phyloP scores from a whole-genome alignment of 139 green algal species.

The Spirogloea muscicola region DNA sequence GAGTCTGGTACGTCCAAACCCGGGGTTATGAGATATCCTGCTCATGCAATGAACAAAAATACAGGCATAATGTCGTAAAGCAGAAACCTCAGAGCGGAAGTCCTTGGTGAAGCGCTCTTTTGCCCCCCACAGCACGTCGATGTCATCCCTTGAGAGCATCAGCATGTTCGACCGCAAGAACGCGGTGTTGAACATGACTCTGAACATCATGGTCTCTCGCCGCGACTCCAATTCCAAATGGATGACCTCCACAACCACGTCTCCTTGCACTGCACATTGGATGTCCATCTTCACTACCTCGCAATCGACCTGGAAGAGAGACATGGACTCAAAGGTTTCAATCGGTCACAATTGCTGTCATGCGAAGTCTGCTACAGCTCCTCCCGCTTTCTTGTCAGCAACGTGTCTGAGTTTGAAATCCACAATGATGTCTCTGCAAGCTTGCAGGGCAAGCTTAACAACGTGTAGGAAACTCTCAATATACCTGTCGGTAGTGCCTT shows the following conservation, averaged over 20 bases:
- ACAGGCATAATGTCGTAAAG: neutral
- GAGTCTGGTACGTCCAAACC: too few relatives aligned
- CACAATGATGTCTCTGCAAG: too few relatives aligned
- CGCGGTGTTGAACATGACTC: constrained; percentile 42
- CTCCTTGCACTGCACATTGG: constrained; percentile 29
- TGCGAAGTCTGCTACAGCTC: too few relatives aligned
- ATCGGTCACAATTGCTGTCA: too few relatives aligned
- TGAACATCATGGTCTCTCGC: constrained; percentile 42
- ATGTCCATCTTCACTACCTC: constrained; percentile 48
- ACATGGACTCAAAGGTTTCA: too few relatives aligned
- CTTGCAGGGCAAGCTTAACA: too few relatives aligned
- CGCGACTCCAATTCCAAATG: constrained; percentile 17
- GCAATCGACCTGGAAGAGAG: constrained; percentile 30
- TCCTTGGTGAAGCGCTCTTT: constrained; percentile 31
- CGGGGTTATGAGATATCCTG: too few relatives aligned
- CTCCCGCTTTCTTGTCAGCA: too few relatives aligned
- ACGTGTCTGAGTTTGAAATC: too few relatives aligned
- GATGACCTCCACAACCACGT: constrained; percentile 46
- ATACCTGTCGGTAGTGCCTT: constrained; percentile 20
- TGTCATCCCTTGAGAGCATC: constrained; percentile 29
- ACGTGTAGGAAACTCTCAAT: too few relatives aligned
- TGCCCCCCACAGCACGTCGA: constrained; percentile 36
- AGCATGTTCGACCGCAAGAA: constrained; percentile 48
- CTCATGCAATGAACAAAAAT: too few relatives aligned
- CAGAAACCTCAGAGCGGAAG: constrained; percentile 30